A percentile compares a stretch with the other conserved stretches of the same genome.
Conservation (phyloP, 331 rosid species). For the Rhamnella rubrinervis region DNA sequence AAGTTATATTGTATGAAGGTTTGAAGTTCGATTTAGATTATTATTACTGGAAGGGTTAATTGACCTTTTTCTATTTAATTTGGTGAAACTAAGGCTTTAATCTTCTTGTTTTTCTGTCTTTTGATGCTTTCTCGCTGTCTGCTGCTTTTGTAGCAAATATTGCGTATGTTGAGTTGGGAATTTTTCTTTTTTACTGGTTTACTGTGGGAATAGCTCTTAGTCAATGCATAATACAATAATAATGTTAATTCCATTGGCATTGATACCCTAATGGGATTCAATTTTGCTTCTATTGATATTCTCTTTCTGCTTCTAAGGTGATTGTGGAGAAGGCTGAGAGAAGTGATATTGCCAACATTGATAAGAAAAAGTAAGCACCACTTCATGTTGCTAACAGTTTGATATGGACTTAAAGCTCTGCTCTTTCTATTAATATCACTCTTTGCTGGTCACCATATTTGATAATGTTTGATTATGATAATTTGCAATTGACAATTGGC, state of each 20-base stretch:
- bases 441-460: too few relatives aligned
- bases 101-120: too few relatives aligned
- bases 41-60: too few relatives aligned
- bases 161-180: too few relatives aligned
- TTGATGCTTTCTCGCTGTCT: too few relatives aligned
- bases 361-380: slow-evolving; percentile 49
- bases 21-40: too few relatives aligned
- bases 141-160: too few relatives aligned
- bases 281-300: slow-evolving; percentile 9
- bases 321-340: slow-evolving; percentile 62
- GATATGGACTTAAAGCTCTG: neutral
- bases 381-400: neutral
- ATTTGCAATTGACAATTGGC: neutral
- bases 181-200: neutral
- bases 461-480: neutral
- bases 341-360: slow-evolving; percentile 57
- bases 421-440: neutral
- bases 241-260: neutral
- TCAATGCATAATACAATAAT: neutral
- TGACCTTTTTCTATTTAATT: too few relatives aligned
- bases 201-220: neutral
- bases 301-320: slow-evolving; percentile 39
- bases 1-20: too few relatives aligned
- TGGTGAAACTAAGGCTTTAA: too few relatives aligned
- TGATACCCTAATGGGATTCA: neutral